phyloP scores from a whole-genome alignment of 2,329 filamentous ascomycete species.

The Dactylellina drechsleri region DNA sequence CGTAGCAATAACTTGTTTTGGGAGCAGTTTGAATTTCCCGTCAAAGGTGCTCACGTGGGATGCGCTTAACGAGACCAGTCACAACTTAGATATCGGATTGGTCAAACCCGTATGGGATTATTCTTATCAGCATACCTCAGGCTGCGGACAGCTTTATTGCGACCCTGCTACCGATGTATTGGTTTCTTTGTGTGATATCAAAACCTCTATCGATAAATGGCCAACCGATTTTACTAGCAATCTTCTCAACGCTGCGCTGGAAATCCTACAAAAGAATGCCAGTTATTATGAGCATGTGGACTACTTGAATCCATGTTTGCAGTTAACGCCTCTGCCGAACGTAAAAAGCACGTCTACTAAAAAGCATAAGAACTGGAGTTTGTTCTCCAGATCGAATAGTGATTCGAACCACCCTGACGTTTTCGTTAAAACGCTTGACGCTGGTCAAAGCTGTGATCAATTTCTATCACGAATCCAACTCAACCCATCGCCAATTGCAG shows the following conservation, averaged over 20 bases:
- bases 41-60: background rate
- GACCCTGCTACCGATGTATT: background rate
- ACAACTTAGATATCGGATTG: background rate
- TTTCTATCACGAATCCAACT: background rate
- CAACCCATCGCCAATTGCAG: background rate
- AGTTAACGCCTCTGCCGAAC: no score
- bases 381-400: no score
- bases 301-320: no score
- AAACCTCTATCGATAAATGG: background rate
- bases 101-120: background rate
- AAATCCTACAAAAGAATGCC: no score
- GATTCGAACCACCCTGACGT: no score
- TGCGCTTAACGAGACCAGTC: background rate
- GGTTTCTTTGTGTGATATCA: background rate
- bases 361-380: no score
- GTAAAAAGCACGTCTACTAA: no score
- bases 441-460: background rate
- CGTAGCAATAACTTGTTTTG: background rate
- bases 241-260: background rate
- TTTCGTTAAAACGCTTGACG: slow-evolving; percentile 1
- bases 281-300: no score
- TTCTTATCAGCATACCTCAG: background rate
- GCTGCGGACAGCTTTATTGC: background rate
- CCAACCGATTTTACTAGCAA: background rate
- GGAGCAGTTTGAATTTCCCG: background rate